Conservation (phyloP, 2,329 filamentous ascomycete species). For the Magnaporthales sp. region DNA sequence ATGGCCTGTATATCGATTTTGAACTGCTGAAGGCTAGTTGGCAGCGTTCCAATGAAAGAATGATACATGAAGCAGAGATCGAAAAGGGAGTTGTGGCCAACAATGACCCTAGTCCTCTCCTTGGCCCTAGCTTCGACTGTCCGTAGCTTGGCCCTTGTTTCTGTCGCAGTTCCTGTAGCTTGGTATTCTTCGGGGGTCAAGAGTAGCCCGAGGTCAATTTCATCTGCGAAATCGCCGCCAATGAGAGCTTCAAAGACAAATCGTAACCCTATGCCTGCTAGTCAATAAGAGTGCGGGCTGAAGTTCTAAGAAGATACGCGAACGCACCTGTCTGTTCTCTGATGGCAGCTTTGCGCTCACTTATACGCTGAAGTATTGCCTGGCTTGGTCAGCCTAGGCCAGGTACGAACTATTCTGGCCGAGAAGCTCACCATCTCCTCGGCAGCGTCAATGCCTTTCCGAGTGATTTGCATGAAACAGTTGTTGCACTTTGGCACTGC, state of each 20-base stretch:
- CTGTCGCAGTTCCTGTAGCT: neutral
- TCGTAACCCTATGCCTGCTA: constrained; percentile 11
- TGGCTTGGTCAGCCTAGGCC: neutral
- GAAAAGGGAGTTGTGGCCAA: constrained; percentile 58
- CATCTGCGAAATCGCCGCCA: constrained; percentile 30
- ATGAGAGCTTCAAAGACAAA: constrained; percentile 24
- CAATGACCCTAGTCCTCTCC: constrained; percentile 28
- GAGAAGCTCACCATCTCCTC: constrained; percentile 7
- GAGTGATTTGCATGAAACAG: constrained; percentile 11
- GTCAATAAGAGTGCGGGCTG: neutral
- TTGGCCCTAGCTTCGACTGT: constrained; percentile 19
- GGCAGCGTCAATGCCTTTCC: constrained; percentile 2
- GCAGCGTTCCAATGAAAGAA: constrained; percentile 52
- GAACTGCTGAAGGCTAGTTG: constrained; percentile 44
- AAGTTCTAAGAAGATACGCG: neutral
- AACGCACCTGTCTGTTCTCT: constrained; percentile 12
- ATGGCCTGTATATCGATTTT: constrained; percentile 35
- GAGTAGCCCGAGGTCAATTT: constrained; percentile 10
- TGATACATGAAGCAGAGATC: constrained; percentile 56
- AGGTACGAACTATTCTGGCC: no score
- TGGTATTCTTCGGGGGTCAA: neutral
- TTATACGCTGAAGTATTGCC: neutral
- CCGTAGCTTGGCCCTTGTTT: constrained; percentile 5
- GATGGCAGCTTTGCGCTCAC: constrained; percentile 8
- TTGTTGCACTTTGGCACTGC: constrained; percentile 6